Conservation (phyloP, 768 basidiomycete species). For the Mrakia hoshinonis region DNA sequence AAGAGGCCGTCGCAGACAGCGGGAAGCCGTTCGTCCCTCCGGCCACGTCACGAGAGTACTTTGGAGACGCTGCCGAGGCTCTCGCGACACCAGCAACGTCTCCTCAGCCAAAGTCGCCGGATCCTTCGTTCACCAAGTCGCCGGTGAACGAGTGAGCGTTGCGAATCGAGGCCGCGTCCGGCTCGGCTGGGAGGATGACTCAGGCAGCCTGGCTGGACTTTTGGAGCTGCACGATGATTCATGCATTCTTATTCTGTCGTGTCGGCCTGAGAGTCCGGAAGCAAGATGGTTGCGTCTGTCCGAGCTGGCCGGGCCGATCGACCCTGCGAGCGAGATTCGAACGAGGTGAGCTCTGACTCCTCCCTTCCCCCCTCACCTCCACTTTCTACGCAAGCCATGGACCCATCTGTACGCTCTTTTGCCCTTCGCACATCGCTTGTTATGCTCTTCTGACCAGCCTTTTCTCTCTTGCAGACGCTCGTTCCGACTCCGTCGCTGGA, state of each 20-base stretch:
- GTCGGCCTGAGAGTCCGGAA: neutral
- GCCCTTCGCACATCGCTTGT: neutral
- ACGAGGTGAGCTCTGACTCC: neutral
- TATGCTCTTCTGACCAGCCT: neutral
- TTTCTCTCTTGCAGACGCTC: neutral
- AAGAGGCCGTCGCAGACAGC: slow-evolving; percentile 7
- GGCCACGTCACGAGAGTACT: slow-evolving; percentile 9
- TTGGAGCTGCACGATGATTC: too few relatives aligned
- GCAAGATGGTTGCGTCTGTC: neutral
- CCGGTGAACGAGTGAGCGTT: neutral
- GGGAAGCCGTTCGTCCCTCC: neutral
- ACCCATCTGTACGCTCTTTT: slow-evolving; percentile 3
- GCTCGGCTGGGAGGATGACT: too few relatives aligned
- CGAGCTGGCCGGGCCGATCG: neutral
- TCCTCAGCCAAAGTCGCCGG: neutral
- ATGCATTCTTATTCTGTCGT: neutral
- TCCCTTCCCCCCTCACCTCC: neutral
- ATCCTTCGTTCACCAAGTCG: neutral
- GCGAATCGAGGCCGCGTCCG: too few relatives aligned
- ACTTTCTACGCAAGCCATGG: neutral
- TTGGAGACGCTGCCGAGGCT: neutral
- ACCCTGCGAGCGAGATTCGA: neutral
- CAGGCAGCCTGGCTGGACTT: too few relatives aligned
- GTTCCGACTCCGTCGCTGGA: slow-evolving; percentile 54
- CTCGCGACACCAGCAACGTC: neutral